Evolutionary conservation across 345 rosid species (phyloP), one percentile per base, ranked within the genome.

Genomic region (Corchorus olitorius): DNA sequence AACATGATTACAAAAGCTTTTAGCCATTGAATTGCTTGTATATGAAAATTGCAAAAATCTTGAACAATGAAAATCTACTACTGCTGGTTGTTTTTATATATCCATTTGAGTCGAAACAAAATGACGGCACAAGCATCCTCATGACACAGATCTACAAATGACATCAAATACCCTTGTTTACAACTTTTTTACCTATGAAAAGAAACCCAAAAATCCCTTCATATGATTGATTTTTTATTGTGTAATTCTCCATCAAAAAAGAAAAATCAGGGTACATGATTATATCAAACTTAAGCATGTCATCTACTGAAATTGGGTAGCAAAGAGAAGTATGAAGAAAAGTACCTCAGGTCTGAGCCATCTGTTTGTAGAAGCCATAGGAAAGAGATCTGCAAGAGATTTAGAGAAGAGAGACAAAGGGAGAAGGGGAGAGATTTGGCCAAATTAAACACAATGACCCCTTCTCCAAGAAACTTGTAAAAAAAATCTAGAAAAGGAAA

Each of bases 261-360:
- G 9, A 14, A 58, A 58, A 45, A 6, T 6, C 48, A 58, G 6
- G 2, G 13, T 9, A 20, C 15, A 43, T 45, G 14, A 39, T 4
- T 20, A 19, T 37, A 43, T 37, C 14, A 4, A 68, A 39, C 43
- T 68, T 8, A 11, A 70, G 12, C 22, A 70, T 19, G 66, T 35
- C 19, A 27, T 0, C 27, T 27, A 27, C 27, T 3, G 14, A 55
- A 20, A 64, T 8, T 2, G 8, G 2, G 19, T 34, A 66, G 45
- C 34, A 19, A 66, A 41, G 33, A 46, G 50, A 67, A 67, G 0
- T 4, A 41, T 2, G 35, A 33, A 17, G 33, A 10, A n/a, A 72
- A 41, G 14, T 15, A 72, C 75, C 75, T 72, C 75, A 58, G 75
- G 75, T 14, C 14, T 72, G 54, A 72, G 75, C 75, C 75, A 72